Base-by-base conservation (phyloP, 2,329 filamentous ascomycete genomes). In the Teratosphaeria epicoccoides region DNA sequence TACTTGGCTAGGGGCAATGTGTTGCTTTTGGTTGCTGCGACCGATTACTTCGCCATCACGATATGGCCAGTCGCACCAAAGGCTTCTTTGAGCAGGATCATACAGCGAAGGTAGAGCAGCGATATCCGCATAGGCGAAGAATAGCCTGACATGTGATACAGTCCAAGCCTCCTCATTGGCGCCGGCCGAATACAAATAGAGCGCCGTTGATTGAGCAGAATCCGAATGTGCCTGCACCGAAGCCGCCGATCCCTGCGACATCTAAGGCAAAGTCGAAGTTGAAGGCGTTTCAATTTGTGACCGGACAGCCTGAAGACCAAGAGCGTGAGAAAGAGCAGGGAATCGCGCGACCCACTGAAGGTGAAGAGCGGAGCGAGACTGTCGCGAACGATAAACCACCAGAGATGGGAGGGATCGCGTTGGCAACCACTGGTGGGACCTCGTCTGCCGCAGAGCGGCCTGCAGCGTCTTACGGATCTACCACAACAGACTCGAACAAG, bases 211-310 rank as follows among this genome's bases (percentile, higher is more conserved):
- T 26, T 46, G 62, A 64, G 25, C 50, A 55, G 10, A 56, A 56
- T 24, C 50, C 56, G 47, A 63, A 61, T 44, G 51, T 50, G 4
- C 60, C 65, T 53, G 59, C 61, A 44, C 57, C 65, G n/a, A 67
- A 69, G 53, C 65, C 71, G 45, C 67, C 72, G 7, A 74, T 75
- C 46, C 68, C 73, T 50, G 72, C 78, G 6, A 80, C 76, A 10
- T 70, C 72, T 4, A 71, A 76, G 56, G 76, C 77, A 2, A 76
- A 73, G 52, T 71, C 71, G 4, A 81, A 80, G 64, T 67, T 81
- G 51, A 75, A 76, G 61, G 71, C 73, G 25, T 81, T 80, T 57
- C 73, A 76, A 58, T 79, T 78, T 60, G 63, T 70, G 55, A 64
- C 72, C 49, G 68, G 67, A 55, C 56, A 63, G 52, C 66, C 65